Conservation (phyloP, 2,329 filamentous ascomycete species). For the Fusarium euwallaceae region DNA sequence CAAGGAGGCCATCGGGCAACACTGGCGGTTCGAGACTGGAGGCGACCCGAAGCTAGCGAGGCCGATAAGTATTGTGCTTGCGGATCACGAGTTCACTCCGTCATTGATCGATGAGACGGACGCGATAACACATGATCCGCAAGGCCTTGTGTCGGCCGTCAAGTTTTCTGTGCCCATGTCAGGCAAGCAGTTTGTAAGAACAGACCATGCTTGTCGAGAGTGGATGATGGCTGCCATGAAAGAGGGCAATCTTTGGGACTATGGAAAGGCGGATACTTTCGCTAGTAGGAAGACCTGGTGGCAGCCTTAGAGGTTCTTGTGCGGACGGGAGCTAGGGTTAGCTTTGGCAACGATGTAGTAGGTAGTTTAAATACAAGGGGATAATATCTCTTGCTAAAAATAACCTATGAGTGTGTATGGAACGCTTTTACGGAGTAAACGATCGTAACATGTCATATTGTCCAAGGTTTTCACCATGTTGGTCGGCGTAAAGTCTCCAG, state of each 20-base stretch:
- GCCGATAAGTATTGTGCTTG: slow-evolving; percentile 26
- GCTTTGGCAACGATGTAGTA: not conserved
- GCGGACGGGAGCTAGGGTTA: not conserved
- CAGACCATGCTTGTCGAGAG: slow-evolving; percentile 29
- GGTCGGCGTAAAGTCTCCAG: not conserved
- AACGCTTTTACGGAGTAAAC: not conserved
- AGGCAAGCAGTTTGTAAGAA: slow-evolving; percentile 2
- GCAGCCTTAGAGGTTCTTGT: not conserved
- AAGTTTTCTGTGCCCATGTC: slow-evolving; percentile 16
- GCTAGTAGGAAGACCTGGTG: not conserved
- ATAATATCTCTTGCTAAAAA: not conserved
- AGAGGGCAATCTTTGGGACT: slow-evolving; percentile 22
- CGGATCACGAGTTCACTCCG: slow-evolving; percentile 29
- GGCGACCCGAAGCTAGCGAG: slow-evolving; percentile 31
- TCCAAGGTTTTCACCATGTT: not conserved
- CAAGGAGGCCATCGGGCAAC: slow-evolving; percentile 15
- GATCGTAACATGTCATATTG: too few species aligned
- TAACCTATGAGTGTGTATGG: too few species aligned
- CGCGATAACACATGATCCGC: slow-evolving; percentile 11
- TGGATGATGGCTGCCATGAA: slow-evolving; percentile 30
- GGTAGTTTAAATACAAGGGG: not conserved
- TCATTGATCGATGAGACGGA: slow-evolving; percentile 8
- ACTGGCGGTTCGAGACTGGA: slow-evolving; percentile 26
- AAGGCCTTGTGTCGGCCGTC: slow-evolving; percentile 9
- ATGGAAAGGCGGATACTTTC: not conserved